phyloP scores from a whole-genome alignment of 331 rosid genomes.

The Quercus lobata region DNA sequence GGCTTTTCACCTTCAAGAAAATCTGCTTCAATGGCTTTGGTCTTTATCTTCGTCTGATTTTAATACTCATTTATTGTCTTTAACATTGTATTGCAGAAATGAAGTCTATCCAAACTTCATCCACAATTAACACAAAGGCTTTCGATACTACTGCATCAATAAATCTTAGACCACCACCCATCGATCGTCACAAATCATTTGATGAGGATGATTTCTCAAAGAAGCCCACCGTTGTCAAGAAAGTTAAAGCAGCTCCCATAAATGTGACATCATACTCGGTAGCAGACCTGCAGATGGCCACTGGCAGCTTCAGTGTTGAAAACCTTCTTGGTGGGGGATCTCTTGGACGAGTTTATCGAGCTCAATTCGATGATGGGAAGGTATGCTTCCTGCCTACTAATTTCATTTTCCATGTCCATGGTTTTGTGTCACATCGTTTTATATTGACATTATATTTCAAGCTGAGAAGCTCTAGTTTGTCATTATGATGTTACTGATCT shows the following conservation, averaged over 20 bases:
- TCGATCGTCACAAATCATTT: conserved; percentile 69
- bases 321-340: conserved; percentile 91
- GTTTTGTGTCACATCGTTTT: neutral
- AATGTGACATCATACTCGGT: conserved; percentile 67
- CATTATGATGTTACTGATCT: neutral
- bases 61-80: conserved; percentile 11
- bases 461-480: neutral
- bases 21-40: neutral
- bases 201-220: conserved; percentile 56
- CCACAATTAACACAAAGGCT: conserved; percentile 46
- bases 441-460: neutral
- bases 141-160: conserved; percentile 44
- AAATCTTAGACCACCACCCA: conserved; percentile 79
- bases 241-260: conserved; percentile 43
- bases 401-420: neutral
- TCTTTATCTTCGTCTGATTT: conserved; percentile 1
- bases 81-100: conserved; percentile 49
- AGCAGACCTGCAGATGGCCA: conserved; percentile 91
- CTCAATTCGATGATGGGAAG: conserved; percentile 87
- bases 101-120: conserved; percentile 57
- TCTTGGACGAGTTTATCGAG: conserved; percentile 92
- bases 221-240: conserved; percentile 49
- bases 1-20: neutral
- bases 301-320: conserved; percentile 80
- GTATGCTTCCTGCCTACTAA: conserved; percentile 28